Evolutionary conservation across 208 protist genomes (phyloP).

Genomic region (Acanthamoeba triangularis): DNA sequence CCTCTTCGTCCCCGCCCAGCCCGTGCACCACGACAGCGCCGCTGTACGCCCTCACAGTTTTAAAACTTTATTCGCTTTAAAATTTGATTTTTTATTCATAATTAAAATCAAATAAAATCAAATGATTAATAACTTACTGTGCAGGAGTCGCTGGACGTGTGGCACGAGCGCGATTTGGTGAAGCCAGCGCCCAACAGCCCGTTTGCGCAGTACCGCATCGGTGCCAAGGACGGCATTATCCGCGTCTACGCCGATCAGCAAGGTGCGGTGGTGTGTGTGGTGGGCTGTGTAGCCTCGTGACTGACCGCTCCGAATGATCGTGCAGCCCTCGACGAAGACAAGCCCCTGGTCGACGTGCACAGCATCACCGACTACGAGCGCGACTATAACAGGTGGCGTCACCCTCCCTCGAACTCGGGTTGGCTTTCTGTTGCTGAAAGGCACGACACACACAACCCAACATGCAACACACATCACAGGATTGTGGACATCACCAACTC

Average conservation of each 20-base stretch:
- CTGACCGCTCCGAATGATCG: background rate
- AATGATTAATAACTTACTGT: background rate
- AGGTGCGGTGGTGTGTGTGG: background rate
- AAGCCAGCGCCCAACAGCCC: conserved; percentile 29
- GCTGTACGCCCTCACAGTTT: too few relatives aligned
- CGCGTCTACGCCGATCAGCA: conserved; percentile 64
- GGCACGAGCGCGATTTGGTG: conserved; percentile 59
- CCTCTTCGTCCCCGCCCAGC: conserved; percentile 44
- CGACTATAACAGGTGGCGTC: conserved; percentile 25
- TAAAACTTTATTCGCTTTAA: background rate
- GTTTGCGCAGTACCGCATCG: conserved; percentile 10
- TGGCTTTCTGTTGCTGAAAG: background rate
- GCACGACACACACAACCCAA: too few relatives aligned
- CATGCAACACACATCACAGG: background rate
- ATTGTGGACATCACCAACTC: conserved; percentile 66
- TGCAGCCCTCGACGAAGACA: conserved; percentile 32
- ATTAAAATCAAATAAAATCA: background rate
- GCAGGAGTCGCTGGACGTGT: background rate
- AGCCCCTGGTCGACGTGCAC: conserved; percentile 23
- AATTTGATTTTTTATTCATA: background rate
- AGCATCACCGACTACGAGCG: conserved; percentile 40
- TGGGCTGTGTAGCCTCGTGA: background rate
- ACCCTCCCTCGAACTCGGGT: too few relatives aligned
- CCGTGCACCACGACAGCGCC: background rate
- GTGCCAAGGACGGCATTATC: background rate